Evolutionary conservation across 495 filamentous ascomycete species (phyloP).

Genomic region (Lophium mytilinum): DNA sequence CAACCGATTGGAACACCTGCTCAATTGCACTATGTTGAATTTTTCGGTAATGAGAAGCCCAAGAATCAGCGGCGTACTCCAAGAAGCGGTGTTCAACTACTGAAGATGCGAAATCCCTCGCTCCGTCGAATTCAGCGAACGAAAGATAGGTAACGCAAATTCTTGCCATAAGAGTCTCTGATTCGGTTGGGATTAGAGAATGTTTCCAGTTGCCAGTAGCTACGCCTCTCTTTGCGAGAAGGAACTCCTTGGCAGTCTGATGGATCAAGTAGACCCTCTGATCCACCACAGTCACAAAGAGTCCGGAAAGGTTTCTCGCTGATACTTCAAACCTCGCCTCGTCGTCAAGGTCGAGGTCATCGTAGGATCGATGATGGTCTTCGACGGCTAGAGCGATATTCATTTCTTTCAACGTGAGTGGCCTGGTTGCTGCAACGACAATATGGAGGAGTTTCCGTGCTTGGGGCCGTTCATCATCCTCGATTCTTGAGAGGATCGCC

Average conservation of each 20-base stretch:
- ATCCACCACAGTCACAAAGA: constrained; percentile 6
- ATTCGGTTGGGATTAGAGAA: not conserved
- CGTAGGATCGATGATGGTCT: not conserved
- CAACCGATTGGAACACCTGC: not conserved
- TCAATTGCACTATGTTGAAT: not conserved
- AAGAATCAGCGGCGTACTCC: constrained; percentile 7
- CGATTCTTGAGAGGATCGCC: constrained; percentile 1
- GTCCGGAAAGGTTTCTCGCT: constrained; percentile 3
- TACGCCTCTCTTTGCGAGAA: not conserved
- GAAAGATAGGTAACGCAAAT: constrained; percentile 1
- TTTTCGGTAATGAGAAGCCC: constrained; percentile 5
- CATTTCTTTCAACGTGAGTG: constrained; percentile 2
- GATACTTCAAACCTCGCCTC: not conserved
- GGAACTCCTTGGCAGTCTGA: constrained; percentile 16
- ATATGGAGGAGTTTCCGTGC: constrained; percentile 1
- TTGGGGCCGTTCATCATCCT: not conserved
- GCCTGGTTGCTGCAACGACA: constrained; percentile 4
- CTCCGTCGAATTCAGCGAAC: not conserved
- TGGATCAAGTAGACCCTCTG: constrained; percentile 13
- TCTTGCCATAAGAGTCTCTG: not conserved
- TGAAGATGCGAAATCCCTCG: not conserved
- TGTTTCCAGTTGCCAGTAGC: not conserved
- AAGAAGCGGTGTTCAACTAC: not conserved
- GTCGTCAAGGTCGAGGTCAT: not conserved
- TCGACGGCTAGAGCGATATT: not conserved